These are phyloP conservation scores for Podila minutissima DNA, from an alignment of 192 early-diverging fungal species.

Conservation along the genomic window DNA sequence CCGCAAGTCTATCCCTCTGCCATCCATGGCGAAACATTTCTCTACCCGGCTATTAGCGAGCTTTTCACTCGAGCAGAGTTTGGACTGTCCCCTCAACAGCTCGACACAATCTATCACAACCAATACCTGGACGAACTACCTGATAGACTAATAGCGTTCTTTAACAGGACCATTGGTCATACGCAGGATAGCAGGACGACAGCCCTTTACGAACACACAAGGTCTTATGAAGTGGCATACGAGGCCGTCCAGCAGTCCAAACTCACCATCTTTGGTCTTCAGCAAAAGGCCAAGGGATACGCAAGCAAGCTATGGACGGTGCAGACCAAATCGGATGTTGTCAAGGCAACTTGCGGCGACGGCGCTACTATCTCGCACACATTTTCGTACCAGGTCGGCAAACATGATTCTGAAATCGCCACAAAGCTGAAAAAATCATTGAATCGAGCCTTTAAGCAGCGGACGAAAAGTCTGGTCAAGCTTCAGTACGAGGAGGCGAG, in stretches of 20 bases:
- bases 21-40: not conserved
- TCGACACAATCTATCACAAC: constrained; percentile 19
- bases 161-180: not conserved
- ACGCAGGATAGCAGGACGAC: not conserved
- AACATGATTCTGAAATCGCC: constrained; percentile 35
- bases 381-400: constrained; percentile 35
- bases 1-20: not conserved
- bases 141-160: constrained; percentile 4
- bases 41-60: constrained; percentile 3
- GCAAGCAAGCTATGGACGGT: constrained; percentile 48
- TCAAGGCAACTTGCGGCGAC: constrained; percentile 35
- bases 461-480: constrained; percentile 19
- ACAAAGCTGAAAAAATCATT: constrained; percentile 38
- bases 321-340: constrained; percentile 38
- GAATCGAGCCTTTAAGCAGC: constrained; percentile 24
- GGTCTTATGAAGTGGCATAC: constrained; percentile 29
- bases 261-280: constrained; percentile 25
- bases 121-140: constrained; percentile 7
- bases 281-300: constrained; percentile 49
- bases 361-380: constrained; percentile 32
- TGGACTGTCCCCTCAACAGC: constrained; percentile 4
- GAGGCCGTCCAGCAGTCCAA: constrained; percentile 34
- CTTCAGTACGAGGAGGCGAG: constrained; percentile 42
- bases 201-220: constrained; percentile 11
- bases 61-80: not conserved